phyloP scores from a whole-genome alignment of 140 eudicot species.

The Stevia rebaudiana region DNA sequence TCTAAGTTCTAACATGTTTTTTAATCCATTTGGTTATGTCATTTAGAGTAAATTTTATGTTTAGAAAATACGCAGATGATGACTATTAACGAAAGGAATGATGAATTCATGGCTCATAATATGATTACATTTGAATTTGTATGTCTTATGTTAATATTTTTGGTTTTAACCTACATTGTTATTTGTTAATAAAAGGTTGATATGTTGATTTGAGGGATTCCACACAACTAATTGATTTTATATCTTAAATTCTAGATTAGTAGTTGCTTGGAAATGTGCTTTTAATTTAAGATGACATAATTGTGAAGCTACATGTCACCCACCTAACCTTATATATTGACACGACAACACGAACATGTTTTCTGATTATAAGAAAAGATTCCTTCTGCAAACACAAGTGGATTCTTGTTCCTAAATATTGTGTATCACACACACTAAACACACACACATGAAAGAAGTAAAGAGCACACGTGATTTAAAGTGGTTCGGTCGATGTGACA shows the following conservation, averaged over 20 bases:
- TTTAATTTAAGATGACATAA: not conserved
- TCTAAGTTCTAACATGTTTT: not conserved
- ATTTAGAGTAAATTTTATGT: not conserved
- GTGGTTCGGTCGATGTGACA: too few species aligned
- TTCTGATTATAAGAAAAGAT: not conserved
- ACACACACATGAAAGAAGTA: too few species aligned
- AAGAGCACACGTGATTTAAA: too few species aligned
- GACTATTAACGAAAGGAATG: not conserved
- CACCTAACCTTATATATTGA: not conserved
- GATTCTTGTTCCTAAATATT: not conserved
- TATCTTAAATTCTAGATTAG: not conserved
- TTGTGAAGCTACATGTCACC: not conserved
- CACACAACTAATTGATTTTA: not conserved
- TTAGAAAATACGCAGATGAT: not conserved
- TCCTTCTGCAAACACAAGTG: not conserved
- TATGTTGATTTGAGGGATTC: not conserved
- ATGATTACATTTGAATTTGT: not conserved
- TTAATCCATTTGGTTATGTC: not conserved
- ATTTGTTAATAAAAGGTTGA: not conserved
- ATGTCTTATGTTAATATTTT: not conserved
- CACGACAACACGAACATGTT: not conserved
- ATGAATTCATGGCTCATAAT: not conserved
- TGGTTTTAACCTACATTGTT: not conserved
- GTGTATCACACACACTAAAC: too few species aligned
- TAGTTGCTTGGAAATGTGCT: not conserved